A percentile compares a stretch with the other conserved stretches of the same genome.
Evolutionary conservation across 169 alveolate species (phyloP).

Genomic region (Plasmodium yoelii): DNA sequence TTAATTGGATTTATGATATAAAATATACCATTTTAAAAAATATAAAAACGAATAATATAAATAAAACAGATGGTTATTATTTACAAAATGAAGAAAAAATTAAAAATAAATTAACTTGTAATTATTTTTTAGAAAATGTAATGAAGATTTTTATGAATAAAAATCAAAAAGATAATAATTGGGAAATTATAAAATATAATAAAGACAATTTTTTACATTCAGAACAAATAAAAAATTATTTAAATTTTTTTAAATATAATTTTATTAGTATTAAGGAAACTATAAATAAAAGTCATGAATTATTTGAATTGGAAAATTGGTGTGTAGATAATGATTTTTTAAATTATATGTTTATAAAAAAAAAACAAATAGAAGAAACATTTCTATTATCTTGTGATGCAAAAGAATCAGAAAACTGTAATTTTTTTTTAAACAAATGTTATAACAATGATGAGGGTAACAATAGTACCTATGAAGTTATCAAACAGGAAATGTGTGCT

Average conservation of each 20-base stretch:
- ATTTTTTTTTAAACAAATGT: no score
- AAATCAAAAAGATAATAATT: background rate
- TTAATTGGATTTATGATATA: constrained; percentile 41
- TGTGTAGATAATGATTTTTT: background rate
- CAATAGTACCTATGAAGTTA: no score
- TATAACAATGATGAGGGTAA: no score
- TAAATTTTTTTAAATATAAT: background rate
- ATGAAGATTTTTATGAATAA: background rate
- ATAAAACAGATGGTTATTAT: background rate
- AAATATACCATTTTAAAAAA: constrained; percentile 18
- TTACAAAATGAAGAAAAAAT: background rate
- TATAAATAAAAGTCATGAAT: background rate
- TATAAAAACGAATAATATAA: background rate
- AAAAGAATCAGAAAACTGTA: no score
- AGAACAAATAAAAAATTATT: background rate
- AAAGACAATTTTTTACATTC: background rate
- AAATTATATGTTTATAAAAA: constrained; percentile 9
- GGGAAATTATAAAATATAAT: background rate
- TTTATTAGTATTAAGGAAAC: background rate
- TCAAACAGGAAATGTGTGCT: no score
- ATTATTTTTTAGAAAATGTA: background rate
- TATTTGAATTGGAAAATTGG: background rate
- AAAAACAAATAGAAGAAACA: constrained; percentile 4
- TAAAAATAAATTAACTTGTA: background rate
- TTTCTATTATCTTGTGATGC: background rate